Conservation (phyloP, 176 grass and related monocot genomes). For the Triticum urartu region DNA sequence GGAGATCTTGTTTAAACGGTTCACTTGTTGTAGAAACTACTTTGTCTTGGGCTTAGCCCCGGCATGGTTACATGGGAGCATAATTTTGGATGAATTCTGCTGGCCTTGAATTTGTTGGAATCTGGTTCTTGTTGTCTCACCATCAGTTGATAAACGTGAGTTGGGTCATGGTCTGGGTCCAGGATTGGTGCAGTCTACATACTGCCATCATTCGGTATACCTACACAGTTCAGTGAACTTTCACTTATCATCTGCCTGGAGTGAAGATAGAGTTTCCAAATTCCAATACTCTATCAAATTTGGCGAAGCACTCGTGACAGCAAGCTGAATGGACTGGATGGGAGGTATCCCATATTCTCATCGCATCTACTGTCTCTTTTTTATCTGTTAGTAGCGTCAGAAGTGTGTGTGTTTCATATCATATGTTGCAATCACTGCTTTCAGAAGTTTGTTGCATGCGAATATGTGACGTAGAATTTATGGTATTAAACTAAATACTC, state of each 20-base stretch:
- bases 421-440: not conserved
- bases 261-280: not conserved
- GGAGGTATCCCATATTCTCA: not conserved
- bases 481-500: not conserved
- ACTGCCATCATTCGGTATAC: not conserved
- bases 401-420: not conserved
- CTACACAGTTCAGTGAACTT: not conserved
- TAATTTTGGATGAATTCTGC: not conserved
- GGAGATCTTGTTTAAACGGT: not conserved
- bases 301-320: not conserved
- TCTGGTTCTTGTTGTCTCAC: not conserved
- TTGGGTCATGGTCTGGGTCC: not conserved
- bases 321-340: not conserved
- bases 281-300: not conserved
- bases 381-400: constrained; percentile 3
- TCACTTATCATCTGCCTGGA: not conserved
- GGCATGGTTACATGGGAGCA: not conserved
- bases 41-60: not conserved
- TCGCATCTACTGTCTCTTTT: not conserved
- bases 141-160: not conserved
- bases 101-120: not conserved
- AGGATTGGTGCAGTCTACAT: not conserved
- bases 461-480: not conserved
- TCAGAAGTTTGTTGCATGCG: not conserved
- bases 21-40: not conserved